Conservation (phyloP, 169 alveolate genomes). For the Eimeria acervulina region DNA sequence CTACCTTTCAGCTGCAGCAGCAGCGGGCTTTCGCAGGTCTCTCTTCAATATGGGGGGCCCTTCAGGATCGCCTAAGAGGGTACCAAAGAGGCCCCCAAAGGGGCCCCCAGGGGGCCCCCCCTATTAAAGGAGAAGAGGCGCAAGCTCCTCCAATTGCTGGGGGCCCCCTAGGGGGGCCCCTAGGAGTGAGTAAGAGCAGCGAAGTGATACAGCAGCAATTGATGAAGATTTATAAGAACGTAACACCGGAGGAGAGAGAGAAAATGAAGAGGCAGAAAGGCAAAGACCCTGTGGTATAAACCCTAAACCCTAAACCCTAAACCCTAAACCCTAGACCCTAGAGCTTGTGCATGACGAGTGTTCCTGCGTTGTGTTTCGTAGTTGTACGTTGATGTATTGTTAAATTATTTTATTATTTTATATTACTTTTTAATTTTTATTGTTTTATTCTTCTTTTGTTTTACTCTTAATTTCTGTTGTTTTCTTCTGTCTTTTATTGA, state of each 20-base stretch:
- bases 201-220: background rate
- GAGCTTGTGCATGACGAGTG: background rate
- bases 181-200: background rate
- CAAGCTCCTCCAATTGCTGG: background rate
- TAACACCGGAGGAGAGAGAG: background rate
- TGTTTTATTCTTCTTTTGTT: no score
- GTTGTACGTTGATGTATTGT: no score
- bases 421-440: no score
- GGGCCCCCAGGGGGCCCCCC: background rate
- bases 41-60: background rate
- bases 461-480: no score
- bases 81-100: background rate
- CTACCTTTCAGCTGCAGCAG: constrained; percentile 34
- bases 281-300: constrained; percentile 25
- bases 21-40: constrained; percentile 1
- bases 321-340: constrained; percentile 49
- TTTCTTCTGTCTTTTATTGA: no score
- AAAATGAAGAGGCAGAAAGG: background rate
- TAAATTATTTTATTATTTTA: no score
- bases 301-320: constrained; percentile 50
- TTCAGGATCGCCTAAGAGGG: background rate
- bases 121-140: background rate
- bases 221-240: background rate
- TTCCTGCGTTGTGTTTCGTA: no score
- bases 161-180: constrained; percentile 17